These are phyloP conservation scores for Tylopilus plumbeoviolaceoides DNA, from an alignment of 768 basidiomycete species.

Conservation along the genomic window DNA sequence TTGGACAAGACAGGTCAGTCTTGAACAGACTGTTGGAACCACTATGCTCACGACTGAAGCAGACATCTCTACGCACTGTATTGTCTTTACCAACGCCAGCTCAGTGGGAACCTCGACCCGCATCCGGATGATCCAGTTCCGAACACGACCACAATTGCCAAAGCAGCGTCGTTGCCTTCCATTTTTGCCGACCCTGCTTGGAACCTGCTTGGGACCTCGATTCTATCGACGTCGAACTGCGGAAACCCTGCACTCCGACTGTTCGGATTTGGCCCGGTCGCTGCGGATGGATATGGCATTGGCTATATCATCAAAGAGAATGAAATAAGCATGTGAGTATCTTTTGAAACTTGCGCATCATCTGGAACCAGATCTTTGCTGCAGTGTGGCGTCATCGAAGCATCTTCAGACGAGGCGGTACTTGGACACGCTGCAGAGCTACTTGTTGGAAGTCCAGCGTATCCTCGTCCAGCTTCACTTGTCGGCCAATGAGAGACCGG, in stretches of 20 bases:
- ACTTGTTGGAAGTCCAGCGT: constrained; percentile 77
- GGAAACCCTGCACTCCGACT: constrained; percentile 90
- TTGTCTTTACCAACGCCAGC: constrained; percentile 83
- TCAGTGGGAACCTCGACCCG: constrained; percentile 40
- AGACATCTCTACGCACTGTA: constrained; percentile 94
- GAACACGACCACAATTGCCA: constrained; percentile 7
- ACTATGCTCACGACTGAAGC: constrained; percentile 1
- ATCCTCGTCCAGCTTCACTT: constrained; percentile 54
- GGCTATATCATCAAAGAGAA: constrained; percentile 62
- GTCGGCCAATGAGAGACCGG: too few relatives aligned
- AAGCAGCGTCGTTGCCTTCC: constrained; percentile 36
- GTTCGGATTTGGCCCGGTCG: constrained; percentile 94
- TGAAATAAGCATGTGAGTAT: constrained; percentile 71
- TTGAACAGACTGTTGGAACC: not conserved
- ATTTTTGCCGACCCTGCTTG: constrained; percentile 92
- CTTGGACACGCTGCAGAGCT: constrained; percentile 79
- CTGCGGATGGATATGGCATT: constrained; percentile 79
- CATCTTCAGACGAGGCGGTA: constrained; percentile 69
- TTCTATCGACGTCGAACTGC: constrained; percentile 95
- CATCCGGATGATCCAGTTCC: constrained; percentile 37
- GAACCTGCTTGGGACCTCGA: constrained; percentile 73
- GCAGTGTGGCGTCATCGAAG: constrained; percentile 54
- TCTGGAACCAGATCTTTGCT: too few relatives aligned
- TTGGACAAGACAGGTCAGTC: constrained; percentile 82
- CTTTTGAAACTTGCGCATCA: not conserved